A percentile compares a stretch with the other conserved stretches of the same genome.
Evolutionary conservation across 2,329 filamentous ascomycete species (phyloP).

Genomic region (Polytolypa hystricis): DNA sequence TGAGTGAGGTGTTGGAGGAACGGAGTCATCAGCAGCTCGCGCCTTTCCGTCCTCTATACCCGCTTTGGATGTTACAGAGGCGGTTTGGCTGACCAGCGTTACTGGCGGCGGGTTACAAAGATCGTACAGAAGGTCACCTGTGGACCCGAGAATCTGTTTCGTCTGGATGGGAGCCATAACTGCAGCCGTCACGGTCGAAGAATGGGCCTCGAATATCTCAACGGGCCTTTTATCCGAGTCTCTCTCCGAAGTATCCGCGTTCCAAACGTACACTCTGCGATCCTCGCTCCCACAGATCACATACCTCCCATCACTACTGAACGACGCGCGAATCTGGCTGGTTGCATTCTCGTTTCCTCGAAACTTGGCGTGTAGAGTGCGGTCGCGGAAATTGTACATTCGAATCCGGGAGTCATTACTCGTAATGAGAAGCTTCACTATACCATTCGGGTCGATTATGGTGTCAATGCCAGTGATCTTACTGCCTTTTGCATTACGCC

Average conservation of each 20-base stretch:
- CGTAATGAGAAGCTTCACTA: slow-evolving; percentile 76
- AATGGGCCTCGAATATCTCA: slow-evolving; percentile 85
- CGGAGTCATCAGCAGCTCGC: slow-evolving; percentile 16
- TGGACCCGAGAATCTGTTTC: slow-evolving; percentile 63
- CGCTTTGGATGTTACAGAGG: slow-evolving; percentile 45
- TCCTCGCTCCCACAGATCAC: slow-evolving; percentile 93
- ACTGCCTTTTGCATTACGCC: slow-evolving; percentile 89
- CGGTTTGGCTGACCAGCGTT: slow-evolving; percentile 63
- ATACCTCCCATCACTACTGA: slow-evolving; percentile 77
- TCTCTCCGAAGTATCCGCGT: slow-evolving; percentile 50
- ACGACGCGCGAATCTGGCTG: slow-evolving; percentile 80
- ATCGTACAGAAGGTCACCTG: slow-evolving; percentile 89
- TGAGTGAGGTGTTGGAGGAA: slow-evolving; percentile 14
- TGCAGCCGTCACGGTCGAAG: slow-evolving; percentile 79
- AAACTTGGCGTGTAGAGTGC: slow-evolving; percentile 76
- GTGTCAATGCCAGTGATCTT: slow-evolving; percentile 94
- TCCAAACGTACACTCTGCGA: slow-evolving; percentile 83
- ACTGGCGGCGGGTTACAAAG: slow-evolving; percentile 91
- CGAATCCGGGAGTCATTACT: slow-evolving; percentile 91
- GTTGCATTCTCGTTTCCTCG: slow-evolving; percentile 82
- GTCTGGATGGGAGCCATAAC: slow-evolving; percentile 72
- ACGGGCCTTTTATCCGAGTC: slow-evolving; percentile 69
- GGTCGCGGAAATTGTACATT: slow-evolving; percentile 78
- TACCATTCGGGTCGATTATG: slow-evolving; percentile 48
- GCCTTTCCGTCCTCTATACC: slow-evolving; percentile 31